Conservation (phyloP, 257 asterid genomes). For the Anisodus acutangulus region DNA sequence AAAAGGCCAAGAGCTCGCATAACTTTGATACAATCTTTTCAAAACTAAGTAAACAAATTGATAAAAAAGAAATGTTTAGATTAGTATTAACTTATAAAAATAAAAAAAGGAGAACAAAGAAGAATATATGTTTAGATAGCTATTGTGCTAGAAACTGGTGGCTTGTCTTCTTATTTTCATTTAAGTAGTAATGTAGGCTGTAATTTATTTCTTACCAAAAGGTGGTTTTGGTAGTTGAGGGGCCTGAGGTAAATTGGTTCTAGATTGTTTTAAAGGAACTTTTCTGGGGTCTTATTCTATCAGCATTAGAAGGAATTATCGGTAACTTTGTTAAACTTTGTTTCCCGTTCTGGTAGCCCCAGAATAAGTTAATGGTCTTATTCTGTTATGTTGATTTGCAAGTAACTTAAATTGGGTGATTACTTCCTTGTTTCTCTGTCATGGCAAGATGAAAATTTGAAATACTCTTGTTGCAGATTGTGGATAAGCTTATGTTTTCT, state of each 20-base stretch:
- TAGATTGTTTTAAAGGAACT: background rate
- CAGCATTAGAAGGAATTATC: no score
- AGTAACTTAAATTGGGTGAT: slow-evolving; percentile 22
- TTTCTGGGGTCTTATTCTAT: no score
- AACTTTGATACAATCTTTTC: slow-evolving; percentile 19
- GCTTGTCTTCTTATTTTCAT: background rate
- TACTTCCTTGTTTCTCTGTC: background rate
- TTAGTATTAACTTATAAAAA: background rate
- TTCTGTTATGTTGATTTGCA: background rate
- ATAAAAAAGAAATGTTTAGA: background rate
- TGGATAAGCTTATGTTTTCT: slow-evolving; percentile 12
- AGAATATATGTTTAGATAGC: background rate
- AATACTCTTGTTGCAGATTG: background rate
- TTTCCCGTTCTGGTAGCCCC: background rate
- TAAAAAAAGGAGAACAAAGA: background rate
- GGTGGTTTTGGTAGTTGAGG: slow-evolving; percentile 20
- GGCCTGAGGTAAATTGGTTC: background rate
- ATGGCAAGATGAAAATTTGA: slow-evolving; percentile 18
- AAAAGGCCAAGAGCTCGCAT: slow-evolving; percentile 8
- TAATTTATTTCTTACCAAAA: background rate
- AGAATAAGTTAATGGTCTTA: background rate
- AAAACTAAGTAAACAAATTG: background rate
- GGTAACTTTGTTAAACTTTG: background rate
- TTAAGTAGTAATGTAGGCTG: background rate
- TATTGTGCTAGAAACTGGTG: background rate